Evolutionary conservation across 805 yeast genomes (phyloP).

Genomic region (Yamadazyma akitaensis): DNA sequence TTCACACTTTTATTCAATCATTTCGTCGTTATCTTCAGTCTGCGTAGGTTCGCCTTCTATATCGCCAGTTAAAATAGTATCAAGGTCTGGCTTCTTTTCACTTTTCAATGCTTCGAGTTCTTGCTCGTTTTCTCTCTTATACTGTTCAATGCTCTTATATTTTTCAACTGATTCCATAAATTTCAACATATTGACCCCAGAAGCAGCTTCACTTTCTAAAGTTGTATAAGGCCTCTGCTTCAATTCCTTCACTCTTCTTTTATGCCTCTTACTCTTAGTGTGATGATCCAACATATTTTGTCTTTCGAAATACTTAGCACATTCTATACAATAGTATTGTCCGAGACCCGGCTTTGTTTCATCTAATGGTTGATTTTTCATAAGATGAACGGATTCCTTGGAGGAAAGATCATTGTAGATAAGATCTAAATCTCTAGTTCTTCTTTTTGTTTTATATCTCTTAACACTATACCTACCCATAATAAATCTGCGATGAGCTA

Average conservation of each 20-base stretch:
- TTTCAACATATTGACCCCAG: slow-evolving; percentile 70
- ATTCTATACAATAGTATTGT: slow-evolving; percentile 89
- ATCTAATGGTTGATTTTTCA: slow-evolving; percentile 81
- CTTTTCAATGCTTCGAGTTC: slow-evolving; percentile 33
- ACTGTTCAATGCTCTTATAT: slow-evolving; percentile 45
- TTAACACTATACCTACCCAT: slow-evolving; percentile 90
- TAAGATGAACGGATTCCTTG: slow-evolving; percentile 56
- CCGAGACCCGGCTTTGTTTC: slow-evolving; percentile 93
- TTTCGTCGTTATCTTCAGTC: slow-evolving; percentile 13
- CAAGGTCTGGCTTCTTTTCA: slow-evolving; percentile 39
- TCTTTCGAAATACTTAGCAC: slow-evolving; percentile 88
- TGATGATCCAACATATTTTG: slow-evolving; percentile 72
- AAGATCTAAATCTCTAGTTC: slow-evolving; percentile 79
- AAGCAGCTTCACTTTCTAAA: slow-evolving; percentile 87
- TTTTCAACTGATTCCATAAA: slow-evolving; percentile 63
- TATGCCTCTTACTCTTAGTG: slow-evolving; percentile 73
- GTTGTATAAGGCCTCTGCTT: slow-evolving; percentile 79
- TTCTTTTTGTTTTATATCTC: slow-evolving; percentile 86
- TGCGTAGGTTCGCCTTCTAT: slow-evolving; percentile 18
- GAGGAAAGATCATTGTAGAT: slow-evolving; percentile 72
- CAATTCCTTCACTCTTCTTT: slow-evolving; percentile 76
- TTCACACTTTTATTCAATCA: slow-evolving; percentile 15
- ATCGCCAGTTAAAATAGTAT: slow-evolving; percentile 30
- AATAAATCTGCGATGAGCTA: slow-evolving; percentile 13
- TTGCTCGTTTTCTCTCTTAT: slow-evolving; percentile 42